Conservation (phyloP, 2,329 filamentous ascomycete species). For the Paramyrothecium roridum region DNA sequence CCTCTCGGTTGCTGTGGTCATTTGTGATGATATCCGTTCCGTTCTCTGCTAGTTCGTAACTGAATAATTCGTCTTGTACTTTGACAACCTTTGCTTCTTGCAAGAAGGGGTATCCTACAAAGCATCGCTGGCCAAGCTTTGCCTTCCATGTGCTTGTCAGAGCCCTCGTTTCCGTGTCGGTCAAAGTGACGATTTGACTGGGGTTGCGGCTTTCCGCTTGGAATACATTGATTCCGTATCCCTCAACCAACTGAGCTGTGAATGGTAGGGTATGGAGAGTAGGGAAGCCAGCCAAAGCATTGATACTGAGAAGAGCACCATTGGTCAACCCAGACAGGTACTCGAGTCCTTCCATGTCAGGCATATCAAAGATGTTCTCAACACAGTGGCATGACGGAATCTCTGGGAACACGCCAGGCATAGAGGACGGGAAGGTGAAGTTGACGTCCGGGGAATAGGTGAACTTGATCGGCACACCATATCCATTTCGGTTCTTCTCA, state of each 20-base stretch:
- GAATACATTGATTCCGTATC: conserved; percentile 91
- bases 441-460: conserved; percentile 75
- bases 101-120: conserved; percentile 92
- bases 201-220: conserved; percentile 94
- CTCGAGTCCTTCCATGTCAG: conserved; percentile 84
- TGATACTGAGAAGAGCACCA: conserved; percentile 76
- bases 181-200: conserved; percentile 87
- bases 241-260: conserved; percentile 65
- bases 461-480: conserved; percentile 91
- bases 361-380: conserved; percentile 94
- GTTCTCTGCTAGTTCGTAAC: conserved; percentile 70
- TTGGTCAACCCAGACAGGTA: conserved; percentile 80
- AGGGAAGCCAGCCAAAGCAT: conserved; percentile 91
- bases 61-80: conserved; percentile 91
- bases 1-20: conserved; percentile 72
- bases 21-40: conserved; percentile 62
- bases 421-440: conserved; percentile 82
- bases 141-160: conserved; percentile 69
- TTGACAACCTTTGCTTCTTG: conserved; percentile 88
- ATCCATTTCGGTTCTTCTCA: conserved; percentile 81
- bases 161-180: conserved; percentile 68
- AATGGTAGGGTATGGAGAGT: conserved; percentile 84
- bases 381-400: conserved; percentile 84
- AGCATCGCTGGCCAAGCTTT: conserved; percentile 81
- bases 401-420: conserved; percentile 88